Percentiles rank a stretch among this genome's conserved stretches.
Evolutionary conservation across 1,284 basidiomycete genomes (phyloP).

Genomic region (Phlebopus sp.): DNA sequence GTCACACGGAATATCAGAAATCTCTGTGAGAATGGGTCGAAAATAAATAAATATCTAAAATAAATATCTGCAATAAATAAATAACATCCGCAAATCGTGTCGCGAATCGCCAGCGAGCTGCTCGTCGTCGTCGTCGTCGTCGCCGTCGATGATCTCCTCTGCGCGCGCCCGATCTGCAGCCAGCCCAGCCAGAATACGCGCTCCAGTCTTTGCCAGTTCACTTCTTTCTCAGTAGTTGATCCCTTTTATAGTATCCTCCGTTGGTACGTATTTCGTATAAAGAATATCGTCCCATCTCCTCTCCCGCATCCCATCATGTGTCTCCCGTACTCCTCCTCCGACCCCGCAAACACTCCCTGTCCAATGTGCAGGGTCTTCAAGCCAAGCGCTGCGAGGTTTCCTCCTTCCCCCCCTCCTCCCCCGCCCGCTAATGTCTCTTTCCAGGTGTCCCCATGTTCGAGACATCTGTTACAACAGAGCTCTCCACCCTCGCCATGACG

Average conservation of each 20-base stretch:
- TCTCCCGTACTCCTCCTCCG: constrained; percentile 61
- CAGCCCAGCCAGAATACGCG: constrained; percentile 38
- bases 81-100: constrained; percentile 5
- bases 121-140: constrained; percentile 14
- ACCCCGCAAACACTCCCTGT: constrained; percentile 62
- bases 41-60: constrained; percentile 1
- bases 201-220: constrained; percentile 39
- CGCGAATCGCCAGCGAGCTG: background rate
- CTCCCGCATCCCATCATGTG: constrained; percentile 54
- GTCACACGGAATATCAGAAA: constrained; percentile 5
- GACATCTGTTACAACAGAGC: constrained; percentile 71
- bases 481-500: constrained; percentile 69
- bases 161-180: constrained; percentile 43
- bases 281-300: constrained; percentile 30
- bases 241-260: constrained; percentile 37
- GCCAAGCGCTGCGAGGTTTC: constrained; percentile 55
- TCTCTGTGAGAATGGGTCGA: background rate
- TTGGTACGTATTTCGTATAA: constrained; percentile 26
- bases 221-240: constrained; percentile 44
- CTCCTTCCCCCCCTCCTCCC: constrained; percentile 13
- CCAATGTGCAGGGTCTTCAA: constrained; percentile 82
- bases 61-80: too few species aligned
- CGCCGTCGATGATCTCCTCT: constrained; percentile 30
- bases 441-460: constrained; percentile 69
- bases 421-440: constrained; percentile 13